These are phyloP conservation scores for Alectoria sarmentosa DNA, from an alignment of 495 filamentous ascomycete genomes.

Conservation along the genomic window DNA sequence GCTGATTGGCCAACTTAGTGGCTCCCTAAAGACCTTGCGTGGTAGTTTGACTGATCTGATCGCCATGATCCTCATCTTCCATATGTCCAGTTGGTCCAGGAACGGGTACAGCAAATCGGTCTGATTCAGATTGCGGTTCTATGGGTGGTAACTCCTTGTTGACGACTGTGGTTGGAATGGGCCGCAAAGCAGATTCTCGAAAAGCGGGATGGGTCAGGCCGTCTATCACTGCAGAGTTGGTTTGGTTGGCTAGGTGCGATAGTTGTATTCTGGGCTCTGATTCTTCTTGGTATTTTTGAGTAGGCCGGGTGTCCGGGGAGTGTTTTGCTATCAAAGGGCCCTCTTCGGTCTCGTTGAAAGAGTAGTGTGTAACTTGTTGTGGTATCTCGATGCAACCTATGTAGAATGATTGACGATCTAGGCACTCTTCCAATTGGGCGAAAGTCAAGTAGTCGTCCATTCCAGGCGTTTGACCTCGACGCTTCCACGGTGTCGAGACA, in stretches of 20 bases:
- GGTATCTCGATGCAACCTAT: conserved; percentile 17
- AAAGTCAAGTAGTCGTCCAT: conserved; percentile 26
- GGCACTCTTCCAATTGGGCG: conserved; percentile 21
- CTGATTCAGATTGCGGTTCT: background rate
- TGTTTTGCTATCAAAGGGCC: conserved; percentile 20
- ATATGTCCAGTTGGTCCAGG: conserved; percentile 21
- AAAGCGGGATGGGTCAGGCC: conserved; percentile 20
- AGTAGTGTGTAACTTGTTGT: conserved; percentile 15
- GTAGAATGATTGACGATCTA: conserved; percentile 19
- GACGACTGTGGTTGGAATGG: conserved; percentile 3
- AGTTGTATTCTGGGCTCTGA: background rate
- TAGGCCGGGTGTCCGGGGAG: background rate
- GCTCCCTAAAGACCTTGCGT: background rate
- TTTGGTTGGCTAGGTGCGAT: conserved; percentile 1
- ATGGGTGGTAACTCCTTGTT: conserved; percentile 2
- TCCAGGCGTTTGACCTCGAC: conserved; percentile 22
- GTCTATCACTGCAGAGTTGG: conserved; percentile 11
- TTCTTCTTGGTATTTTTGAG: background rate
- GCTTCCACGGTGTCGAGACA: conserved; percentile 13
- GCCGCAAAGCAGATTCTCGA: conserved; percentile 13
- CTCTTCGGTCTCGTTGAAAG: conserved; percentile 18
- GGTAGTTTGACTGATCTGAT: conserved; percentile 1
- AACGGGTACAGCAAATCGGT: conserved; percentile 9
- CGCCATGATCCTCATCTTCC: conserved; percentile 6
- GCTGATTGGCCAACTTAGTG: background rate